phyloP scores from a whole-genome alignment of 352 stramenopile genomes.

The Globisporangium cederbergense region DNA sequence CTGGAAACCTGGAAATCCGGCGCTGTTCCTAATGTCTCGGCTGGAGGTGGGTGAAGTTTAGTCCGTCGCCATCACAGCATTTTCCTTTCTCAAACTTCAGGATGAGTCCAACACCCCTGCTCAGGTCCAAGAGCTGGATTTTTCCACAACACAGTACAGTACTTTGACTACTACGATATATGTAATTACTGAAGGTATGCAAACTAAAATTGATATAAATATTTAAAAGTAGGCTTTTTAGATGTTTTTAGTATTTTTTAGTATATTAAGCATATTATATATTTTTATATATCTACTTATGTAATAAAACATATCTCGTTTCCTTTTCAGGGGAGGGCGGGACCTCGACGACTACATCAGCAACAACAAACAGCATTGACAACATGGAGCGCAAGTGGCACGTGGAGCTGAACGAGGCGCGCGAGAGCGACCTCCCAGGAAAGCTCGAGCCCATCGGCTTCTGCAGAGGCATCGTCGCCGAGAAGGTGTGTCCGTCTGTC shows the following conservation, averaged over 20 bases:
- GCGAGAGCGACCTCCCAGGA: slow-evolving; percentile 64
- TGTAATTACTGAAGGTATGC: too few relatives aligned
- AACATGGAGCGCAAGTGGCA: slow-evolving; percentile 68
- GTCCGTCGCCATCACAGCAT: too few relatives aligned
- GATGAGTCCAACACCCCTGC: not conserved
- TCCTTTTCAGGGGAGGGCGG: not conserved
- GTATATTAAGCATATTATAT: too few relatives aligned
- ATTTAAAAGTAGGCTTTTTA: not conserved
- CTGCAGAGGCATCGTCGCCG: slow-evolving; percentile 46
- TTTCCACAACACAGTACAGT: not conserved
- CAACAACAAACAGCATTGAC: slow-evolving; percentile 1
- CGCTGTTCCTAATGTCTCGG: not conserved
- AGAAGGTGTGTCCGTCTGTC: slow-evolving; percentile 38
- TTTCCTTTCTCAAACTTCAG: not conserved
- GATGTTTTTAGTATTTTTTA: too few relatives aligned
- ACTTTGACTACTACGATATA: too few relatives aligned
- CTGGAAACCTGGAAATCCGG: too few relatives aligned
- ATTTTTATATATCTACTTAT: not conserved
- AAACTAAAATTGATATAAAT: too few relatives aligned
- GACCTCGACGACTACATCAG: not conserved
- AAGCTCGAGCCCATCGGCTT: slow-evolving; percentile 69
- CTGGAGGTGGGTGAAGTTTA: not conserved
- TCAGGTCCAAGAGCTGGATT: not conserved
- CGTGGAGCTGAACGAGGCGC: slow-evolving; percentile 69
- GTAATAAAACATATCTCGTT: not conserved